A percentile compares a stretch with the other conserved stretches of the same genome.
Conservation (phyloP, 2,329 filamentous ascomycete species). For the Cladophialophora bantiana region DNA sequence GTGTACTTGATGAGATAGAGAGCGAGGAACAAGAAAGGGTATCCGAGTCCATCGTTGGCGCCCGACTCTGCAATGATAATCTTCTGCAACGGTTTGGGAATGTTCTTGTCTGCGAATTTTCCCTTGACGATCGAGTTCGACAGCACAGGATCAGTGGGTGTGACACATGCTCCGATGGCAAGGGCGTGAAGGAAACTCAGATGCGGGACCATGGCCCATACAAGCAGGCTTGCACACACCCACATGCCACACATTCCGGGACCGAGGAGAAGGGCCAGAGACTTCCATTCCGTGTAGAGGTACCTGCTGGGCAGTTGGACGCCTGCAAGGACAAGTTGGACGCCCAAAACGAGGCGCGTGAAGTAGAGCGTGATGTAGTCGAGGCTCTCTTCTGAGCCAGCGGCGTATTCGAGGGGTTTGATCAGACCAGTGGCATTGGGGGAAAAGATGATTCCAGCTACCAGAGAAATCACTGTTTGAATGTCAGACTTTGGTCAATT, state of each 20-base stretch:
- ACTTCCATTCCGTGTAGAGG: slow-evolving; percentile 77
- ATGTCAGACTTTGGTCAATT: slow-evolving; percentile 29
- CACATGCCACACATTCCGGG: slow-evolving; percentile 90
- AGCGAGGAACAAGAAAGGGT: slow-evolving; percentile 85
- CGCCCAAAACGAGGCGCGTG: slow-evolving; percentile 82
- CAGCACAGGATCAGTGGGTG: slow-evolving; percentile 86
- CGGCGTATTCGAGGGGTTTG: slow-evolving; percentile 76
- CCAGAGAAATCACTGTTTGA: slow-evolving; percentile 75
- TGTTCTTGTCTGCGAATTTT: slow-evolving; percentile 89
- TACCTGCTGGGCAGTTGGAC: slow-evolving; percentile 87
- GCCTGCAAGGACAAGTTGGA: slow-evolving; percentile 87
- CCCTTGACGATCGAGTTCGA: slow-evolving; percentile 93
- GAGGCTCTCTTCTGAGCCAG: slow-evolving; percentile 63
- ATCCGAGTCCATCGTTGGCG: slow-evolving; percentile 87
- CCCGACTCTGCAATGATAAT: slow-evolving; percentile 84
- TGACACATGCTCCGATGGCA: slow-evolving; percentile 83
- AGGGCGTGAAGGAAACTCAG: slow-evolving; percentile 79
- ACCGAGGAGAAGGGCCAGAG: slow-evolving; percentile 75
- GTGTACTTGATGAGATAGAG: slow-evolving; percentile 82
- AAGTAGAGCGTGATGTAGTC: slow-evolving; percentile 82
- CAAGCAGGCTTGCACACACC: slow-evolving; percentile 77
- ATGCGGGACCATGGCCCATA: slow-evolving; percentile 77
- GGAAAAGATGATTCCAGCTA: slow-evolving; percentile 80
- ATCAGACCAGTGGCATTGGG: slow-evolving; percentile 79
- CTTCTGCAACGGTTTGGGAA: slow-evolving; percentile 79